Evolutionary conservation across 1,139 yeast genomes (phyloP), one percentile per base, ranked within the genome.

Genomic region (Kazachstania sp.): DNA sequence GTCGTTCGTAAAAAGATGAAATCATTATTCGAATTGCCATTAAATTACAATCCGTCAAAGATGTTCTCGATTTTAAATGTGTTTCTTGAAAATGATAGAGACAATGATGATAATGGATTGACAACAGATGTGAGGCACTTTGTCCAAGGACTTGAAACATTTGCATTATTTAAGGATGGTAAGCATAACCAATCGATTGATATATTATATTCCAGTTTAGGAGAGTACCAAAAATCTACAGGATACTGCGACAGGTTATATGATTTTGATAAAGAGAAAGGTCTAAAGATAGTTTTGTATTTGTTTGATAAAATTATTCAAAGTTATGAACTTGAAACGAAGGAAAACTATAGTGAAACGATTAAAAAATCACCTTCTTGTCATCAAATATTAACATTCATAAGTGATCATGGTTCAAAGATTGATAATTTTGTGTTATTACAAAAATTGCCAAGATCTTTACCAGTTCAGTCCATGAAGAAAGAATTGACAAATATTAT

Each of bases 111-210:
- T 16, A 35, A 20, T 20, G 36, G 31, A 7, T 35, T 20, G 31
- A 41, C 18, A 43, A 52, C 11, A 3, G 50, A 55, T 2, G 50
- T 60, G 13, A 50, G 49, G 20, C 45, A 46, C 5, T 57, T 54
- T 31, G 54, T 73, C 5, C 56, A 67, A 26, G 67, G 67, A 15
- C 60, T 85, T 43, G 73, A 79, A 39, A 78, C 86, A 0, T 73
- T 77, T 44, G 75, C 90, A 2, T 72, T 83, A 48, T 74, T 75
- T 39, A 72, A 78, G 51, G 63, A 84, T 41, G 82, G 79, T 1
- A 79, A 78, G 49, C 87, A 86, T 58, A 73, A 74, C 13, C 75
- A 78, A 44, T 82, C 90, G 0, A 69, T 92, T 28, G 78, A 78
- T 51, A 77, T 86, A 1, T 71, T 81, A 41, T 79, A 78, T 47